These are phyloP conservation scores for Alternaria ventricosa DNA, from an alignment of 2,329 filamentous ascomycete genomes.

Conservation along the genomic window DNA sequence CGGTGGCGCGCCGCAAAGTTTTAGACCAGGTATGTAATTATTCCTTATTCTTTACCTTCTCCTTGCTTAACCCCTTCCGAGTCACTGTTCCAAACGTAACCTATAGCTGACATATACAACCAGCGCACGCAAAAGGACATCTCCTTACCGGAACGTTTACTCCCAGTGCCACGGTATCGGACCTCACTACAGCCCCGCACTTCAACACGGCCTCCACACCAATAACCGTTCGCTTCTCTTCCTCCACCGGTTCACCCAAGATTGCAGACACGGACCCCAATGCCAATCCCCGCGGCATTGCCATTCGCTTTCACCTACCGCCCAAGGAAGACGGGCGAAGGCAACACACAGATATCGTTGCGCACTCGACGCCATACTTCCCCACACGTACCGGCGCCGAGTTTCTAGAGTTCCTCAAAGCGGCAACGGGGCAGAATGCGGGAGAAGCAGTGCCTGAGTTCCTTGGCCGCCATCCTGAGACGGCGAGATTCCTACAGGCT, in stretches of 20 bases:
- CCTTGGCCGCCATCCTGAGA: conserved; percentile 55
- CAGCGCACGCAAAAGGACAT: conserved; percentile 63
- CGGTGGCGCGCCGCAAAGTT: conserved; percentile 26
- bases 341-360: conserved; percentile 63
- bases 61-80: background rate
- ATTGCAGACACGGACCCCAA: conserved; percentile 59
- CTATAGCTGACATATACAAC: background rate
- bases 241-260: conserved; percentile 58
- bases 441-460: conserved; percentile 50
- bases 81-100: background rate
- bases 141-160: conserved; percentile 61
- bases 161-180: conserved; percentile 53
- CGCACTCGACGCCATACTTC: conserved; percentile 61
- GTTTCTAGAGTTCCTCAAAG: conserved; percentile 59
- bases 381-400: conserved; percentile 60
- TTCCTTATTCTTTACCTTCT: background rate
- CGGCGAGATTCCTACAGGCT: conserved; percentile 56
- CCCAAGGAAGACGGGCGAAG: conserved; percentile 43
- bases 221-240: conserved; percentile 59
- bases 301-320: conserved; percentile 59
- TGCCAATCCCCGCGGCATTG: conserved; percentile 57
- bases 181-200: conserved; percentile 58
- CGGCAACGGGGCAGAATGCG: conserved; percentile 43
- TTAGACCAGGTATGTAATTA: conserved; percentile 36
- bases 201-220: conserved; percentile 56